Evolutionary conservation across 148 eudicot species (phyloP), one percentile per base, ranked within the genome.

Genomic region (Amaranthus cruentus): DNA sequence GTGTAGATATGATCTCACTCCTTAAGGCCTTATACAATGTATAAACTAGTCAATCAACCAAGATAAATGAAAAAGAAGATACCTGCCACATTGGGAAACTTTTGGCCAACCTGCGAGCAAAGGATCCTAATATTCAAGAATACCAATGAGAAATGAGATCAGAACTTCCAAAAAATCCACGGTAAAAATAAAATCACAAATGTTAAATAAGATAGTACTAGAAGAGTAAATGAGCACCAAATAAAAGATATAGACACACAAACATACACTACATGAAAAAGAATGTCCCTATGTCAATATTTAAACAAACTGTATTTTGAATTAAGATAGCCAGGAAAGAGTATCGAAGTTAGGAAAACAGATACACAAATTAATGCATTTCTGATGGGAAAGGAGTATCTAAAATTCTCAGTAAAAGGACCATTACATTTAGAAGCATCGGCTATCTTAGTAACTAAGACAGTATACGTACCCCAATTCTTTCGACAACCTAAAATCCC

Each of bases 71-170:
- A 49, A 12, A 60, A 12, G 21, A 50, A 73, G 76, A 42, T 44
- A 93, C 98, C 96, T 93, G 98, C 98, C 98, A 93, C 68, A 83
- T 79, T 42, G 98, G 98, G 79, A 90, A 93, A 71, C 86, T 87
- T 72, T 88, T 75, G 46, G 89, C 91, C 83, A 93, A 81, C 81
- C 91, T 87, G 77, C 91, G 89, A 81, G 91, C 93, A 90, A 80
- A 80, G 76, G 76, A 71, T 60, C 83, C 83, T 80, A 63, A 69
- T 38, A 71, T 66, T 60, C 60, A 59, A 75, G 44, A 50, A 66
- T 48, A 56, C 3, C 67, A 70, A 69, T 51, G 15, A 77, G 67
- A 54, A 73, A 80, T 47, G 44, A 47, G 52, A 46, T 4, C 11
- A 6, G 6, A 21, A 61, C 7, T 69, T 28, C 53, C 63, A 65